Conservation (phyloP, 805 yeast genomes). For the Metschnikowia aberdeeniae region DNA sequence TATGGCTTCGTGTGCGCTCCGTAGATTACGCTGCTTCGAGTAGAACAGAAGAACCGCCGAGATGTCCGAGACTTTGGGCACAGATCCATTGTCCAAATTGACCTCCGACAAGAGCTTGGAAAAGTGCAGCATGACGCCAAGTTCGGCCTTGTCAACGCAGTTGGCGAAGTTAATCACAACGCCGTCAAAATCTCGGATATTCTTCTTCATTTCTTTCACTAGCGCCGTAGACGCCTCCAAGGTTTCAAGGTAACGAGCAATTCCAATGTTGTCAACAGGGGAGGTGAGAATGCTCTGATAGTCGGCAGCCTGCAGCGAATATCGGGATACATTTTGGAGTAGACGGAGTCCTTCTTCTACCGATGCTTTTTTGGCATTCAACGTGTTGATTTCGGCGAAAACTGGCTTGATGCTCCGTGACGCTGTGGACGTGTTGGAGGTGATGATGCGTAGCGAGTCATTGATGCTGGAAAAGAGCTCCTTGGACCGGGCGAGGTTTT, state of each 20-base stretch:
- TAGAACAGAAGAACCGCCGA: constrained; percentile 11
- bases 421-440: constrained; percentile 51
- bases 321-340: constrained; percentile 48
- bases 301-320: constrained; percentile 43
- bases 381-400: constrained; percentile 53
- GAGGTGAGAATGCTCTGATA: constrained; percentile 34
- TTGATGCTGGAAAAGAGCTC: constrained; percentile 53
- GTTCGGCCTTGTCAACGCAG: constrained; percentile 54
- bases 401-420: constrained; percentile 68
- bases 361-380: constrained; percentile 53
- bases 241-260: constrained; percentile 30
- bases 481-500: constrained; percentile 58
- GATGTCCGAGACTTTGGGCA: constrained; percentile 11
- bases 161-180: constrained; percentile 57
- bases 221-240: constrained; percentile 41
- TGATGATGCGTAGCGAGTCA: constrained; percentile 50
- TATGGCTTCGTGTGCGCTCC: constrained; percentile 14
- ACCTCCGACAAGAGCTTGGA: constrained; percentile 18
- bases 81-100: constrained; percentile 5
- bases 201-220: constrained; percentile 40
- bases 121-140: constrained; percentile 49
- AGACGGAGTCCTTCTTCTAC: constrained; percentile 52
- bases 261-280: constrained; percentile 39
- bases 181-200: constrained; percentile 58
- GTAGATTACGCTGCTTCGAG: constrained; percentile 9